Percentiles rank a stretch among this genome's conserved stretches.
Conservation (phyloP, 1,139 yeast species). For the Kodamaea plutei region DNA sequence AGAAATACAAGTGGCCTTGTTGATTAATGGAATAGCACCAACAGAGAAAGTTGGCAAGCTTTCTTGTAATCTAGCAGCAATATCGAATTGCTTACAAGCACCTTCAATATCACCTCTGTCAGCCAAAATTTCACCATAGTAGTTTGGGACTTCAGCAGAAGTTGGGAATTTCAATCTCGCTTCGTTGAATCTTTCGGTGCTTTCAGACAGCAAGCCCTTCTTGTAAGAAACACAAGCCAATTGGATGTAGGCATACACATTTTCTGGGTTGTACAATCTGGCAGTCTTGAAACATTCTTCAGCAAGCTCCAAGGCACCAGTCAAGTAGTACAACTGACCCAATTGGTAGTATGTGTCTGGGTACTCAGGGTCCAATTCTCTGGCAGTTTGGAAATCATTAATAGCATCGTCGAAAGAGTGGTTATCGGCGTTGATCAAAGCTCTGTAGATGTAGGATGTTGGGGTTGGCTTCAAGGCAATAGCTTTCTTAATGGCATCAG, state of each 20-base stretch:
- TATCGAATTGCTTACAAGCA: slow-evolving; percentile 83
- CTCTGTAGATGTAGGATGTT: slow-evolving; percentile 79
- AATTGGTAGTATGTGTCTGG: slow-evolving; percentile 90
- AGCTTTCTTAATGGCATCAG: slow-evolving; percentile 57
- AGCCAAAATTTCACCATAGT: slow-evolving; percentile 88
- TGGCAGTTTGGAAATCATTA: slow-evolving; percentile 70
- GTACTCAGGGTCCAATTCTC: slow-evolving; percentile 61
- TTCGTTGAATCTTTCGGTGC: slow-evolving; percentile 66
- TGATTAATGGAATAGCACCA: slow-evolving; percentile 87
- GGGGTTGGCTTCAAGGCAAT: slow-evolving; percentile 70
- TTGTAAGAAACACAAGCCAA: slow-evolving; percentile 90
- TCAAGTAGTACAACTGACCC: slow-evolving; percentile 86
- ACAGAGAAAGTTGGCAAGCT: slow-evolving; percentile 58
- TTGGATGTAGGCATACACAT: slow-evolving; percentile 85
- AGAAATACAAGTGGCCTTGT: slow-evolving; percentile 76
- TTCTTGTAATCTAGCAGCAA: slow-evolving; percentile 78
- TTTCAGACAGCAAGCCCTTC: slow-evolving; percentile 57
- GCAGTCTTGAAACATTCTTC: slow-evolving; percentile 73
- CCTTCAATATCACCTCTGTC: slow-evolving; percentile 71
- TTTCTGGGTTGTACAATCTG: slow-evolving; percentile 66
- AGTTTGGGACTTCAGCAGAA: slow-evolving; percentile 88
- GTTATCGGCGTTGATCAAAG: slow-evolving; percentile 80
- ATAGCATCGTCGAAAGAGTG: slow-evolving; percentile 60
- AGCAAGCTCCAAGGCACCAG: slow-evolving; percentile 73
- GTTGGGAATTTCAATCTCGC: slow-evolving; percentile 80